These are phyloP conservation scores for Trichoderma reesei DNA, from an alignment of 495 filamentous ascomycete species.

Conservation along the genomic window DNA sequence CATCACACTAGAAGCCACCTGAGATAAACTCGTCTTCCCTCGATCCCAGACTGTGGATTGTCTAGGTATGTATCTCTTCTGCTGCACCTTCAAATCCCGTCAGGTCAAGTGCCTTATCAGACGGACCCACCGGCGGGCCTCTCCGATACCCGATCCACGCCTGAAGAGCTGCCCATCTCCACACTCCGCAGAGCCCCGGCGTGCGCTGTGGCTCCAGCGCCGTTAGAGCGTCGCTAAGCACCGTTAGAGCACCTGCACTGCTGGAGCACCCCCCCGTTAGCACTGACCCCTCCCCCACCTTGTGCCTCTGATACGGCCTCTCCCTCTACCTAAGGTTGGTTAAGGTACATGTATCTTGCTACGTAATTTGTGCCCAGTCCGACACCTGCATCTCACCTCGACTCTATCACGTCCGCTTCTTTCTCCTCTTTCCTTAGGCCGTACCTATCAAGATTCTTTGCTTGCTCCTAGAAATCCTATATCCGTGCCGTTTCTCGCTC, in stretches of 20 bases:
- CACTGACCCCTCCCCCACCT: constrained; percentile 3
- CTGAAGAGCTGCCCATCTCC: not conserved
- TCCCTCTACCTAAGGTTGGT: not conserved
- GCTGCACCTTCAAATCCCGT: not conserved
- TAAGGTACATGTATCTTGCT: not conserved
- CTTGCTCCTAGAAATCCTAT: not conserved
- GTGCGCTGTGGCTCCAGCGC: too few relatives aligned
- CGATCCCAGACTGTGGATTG: too few relatives aligned
- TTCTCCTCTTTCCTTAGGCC: not conserved
- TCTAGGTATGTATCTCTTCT: not conserved
- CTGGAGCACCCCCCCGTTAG: not conserved
- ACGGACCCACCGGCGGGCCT: not conserved
- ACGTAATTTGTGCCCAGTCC: constrained; percentile 7
- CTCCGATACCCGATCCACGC: not conserved
- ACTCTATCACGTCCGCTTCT: not conserved
- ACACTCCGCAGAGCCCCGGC: not conserved
- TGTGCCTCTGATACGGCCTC: not conserved
- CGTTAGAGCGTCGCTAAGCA: too few relatives aligned
- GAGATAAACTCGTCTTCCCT: too few relatives aligned
- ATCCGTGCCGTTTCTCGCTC: not conserved
- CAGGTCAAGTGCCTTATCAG: too few relatives aligned
- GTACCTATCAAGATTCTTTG: not conserved
- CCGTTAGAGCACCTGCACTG: too few relatives aligned
- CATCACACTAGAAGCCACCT: too few relatives aligned
- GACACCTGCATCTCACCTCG: not conserved